These are phyloP conservation scores for Xylariaceae sp. DNA, from an alignment of 2,329 filamentous ascomycete species.

Conservation along the genomic window DNA sequence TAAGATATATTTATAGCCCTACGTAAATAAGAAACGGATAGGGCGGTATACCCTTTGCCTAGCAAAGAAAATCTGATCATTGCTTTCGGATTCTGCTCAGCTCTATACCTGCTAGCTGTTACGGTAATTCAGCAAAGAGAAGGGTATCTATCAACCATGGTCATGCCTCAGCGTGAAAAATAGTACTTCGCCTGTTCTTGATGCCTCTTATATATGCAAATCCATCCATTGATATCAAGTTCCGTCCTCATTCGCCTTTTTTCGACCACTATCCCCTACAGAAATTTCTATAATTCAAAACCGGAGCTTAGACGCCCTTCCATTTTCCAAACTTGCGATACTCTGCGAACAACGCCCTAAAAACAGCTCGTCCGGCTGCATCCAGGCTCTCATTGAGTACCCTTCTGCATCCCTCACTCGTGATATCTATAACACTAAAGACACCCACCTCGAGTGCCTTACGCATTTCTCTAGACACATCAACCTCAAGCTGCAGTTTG, in stretches of 20 bases:
- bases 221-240: not conserved
- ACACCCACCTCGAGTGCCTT: conserved; percentile 64
- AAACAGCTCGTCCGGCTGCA: conserved; percentile 62
- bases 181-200: not conserved
- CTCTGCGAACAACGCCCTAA: conserved; percentile 63
- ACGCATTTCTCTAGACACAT: conserved; percentile 55
- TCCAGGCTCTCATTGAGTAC: conserved; percentile 67
- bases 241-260: no score
- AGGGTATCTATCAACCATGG: conserved; percentile 4
- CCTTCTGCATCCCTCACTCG: conserved; percentile 58
- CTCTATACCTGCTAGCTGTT: no score
- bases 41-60: no score
- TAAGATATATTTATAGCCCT: not conserved
- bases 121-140: no score
- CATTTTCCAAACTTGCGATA: conserved; percentile 70
- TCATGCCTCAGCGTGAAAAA: not conserved
- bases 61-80: no score
- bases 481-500: conserved; percentile 62
- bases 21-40: not conserved
- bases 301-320: conserved; percentile 52
- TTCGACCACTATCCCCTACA: not conserved
- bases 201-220: conserved; percentile 2
- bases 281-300: not conserved
- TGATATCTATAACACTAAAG: conserved; percentile 65
- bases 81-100: no score